A percentile compares a stretch with the other conserved stretches of the same genome.
Conservation (phyloP, 495 filamentous ascomycete genomes). For the Trichoderma virens region DNA sequence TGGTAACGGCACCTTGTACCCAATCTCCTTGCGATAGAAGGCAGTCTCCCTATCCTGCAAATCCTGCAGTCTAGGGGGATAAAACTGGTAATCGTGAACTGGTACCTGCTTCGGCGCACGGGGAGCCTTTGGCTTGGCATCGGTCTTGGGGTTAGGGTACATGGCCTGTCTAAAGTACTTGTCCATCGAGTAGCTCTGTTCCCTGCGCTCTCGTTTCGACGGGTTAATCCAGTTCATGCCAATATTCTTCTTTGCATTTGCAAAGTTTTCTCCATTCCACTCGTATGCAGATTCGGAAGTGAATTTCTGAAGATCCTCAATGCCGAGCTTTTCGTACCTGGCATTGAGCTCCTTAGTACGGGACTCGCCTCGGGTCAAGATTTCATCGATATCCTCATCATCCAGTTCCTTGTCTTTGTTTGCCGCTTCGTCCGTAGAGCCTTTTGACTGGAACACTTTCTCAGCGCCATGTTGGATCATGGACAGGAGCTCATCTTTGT, state of each 20-base stretch:
- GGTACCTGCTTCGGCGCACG: conserved; percentile 87
- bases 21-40: conserved; percentile 89
- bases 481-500: conserved; percentile 88
- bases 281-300: conserved; percentile 94
- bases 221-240: conserved; percentile 98
- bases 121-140: conserved; percentile 91
- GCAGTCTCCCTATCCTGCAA: conserved; percentile 96
- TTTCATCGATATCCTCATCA: conserved; percentile 84
- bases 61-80: conserved; percentile 69
- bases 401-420: conserved; percentile 55
- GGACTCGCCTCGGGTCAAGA: conserved; percentile 79
- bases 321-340: conserved; percentile 93
- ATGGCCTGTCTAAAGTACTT: conserved; percentile 96
- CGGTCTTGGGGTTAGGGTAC: conserved; percentile 62
- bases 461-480: conserved; percentile 99
- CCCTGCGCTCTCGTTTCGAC: conserved; percentile 95
- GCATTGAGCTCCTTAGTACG: conserved; percentile 83
- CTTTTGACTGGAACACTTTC: conserved; percentile 71
- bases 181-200: conserved; percentile 96
- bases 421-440: conserved; percentile 47
- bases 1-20: conserved; percentile 77
- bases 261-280: conserved; percentile 97
- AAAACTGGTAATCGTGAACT: conserved; percentile 97
- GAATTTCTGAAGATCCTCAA: conserved; percentile 97
- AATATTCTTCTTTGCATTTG: conserved; percentile 86